phyloP scores from a whole-genome alignment of 768 basidiomycete genomes.

The Leccinum rimulosum region DNA sequence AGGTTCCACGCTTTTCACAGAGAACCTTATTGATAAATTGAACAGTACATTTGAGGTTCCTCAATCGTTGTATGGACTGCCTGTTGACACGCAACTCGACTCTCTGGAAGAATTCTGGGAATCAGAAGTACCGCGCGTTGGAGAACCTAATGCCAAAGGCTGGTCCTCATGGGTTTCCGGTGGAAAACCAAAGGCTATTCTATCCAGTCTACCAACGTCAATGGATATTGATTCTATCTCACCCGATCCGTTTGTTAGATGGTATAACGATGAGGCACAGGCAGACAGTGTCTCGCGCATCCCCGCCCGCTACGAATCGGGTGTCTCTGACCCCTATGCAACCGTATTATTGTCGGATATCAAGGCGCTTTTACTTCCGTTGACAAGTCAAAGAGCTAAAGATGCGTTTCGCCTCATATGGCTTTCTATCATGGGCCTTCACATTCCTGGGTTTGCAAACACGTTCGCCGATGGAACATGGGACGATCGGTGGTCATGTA shows the following conservation, averaged over 20 bases:
- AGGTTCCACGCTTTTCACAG: slow-evolving; percentile 25
- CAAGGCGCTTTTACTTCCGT: slow-evolving; percentile 49
- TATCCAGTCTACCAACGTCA: slow-evolving; percentile 6
- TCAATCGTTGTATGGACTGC: slow-evolving; percentile 36
- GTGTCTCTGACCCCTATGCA: slow-evolving; percentile 65
- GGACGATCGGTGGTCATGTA: slow-evolving; percentile 70
- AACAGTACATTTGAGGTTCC: slow-evolving; percentile 61
- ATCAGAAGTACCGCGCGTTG: slow-evolving; percentile 71
- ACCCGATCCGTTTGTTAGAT: slow-evolving; percentile 65
- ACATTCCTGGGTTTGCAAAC: slow-evolving; percentile 62
- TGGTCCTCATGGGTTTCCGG: slow-evolving; percentile 63
- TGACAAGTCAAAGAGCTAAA: slow-evolving; percentile 46
- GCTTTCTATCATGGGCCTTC: slow-evolving; percentile 69
- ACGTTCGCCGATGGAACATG: slow-evolving; percentile 42
- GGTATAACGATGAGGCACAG: slow-evolving; percentile 57
- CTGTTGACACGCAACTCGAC: slow-evolving; percentile 51
- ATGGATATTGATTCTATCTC: slow-evolving; percentile 25
- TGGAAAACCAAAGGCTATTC: slow-evolving; percentile 35
- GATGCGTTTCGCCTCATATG: slow-evolving; percentile 62
- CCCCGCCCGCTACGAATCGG: slow-evolving; percentile 54
- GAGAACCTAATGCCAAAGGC: slow-evolving; percentile 63
- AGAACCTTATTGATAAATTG: slow-evolving; percentile 3
- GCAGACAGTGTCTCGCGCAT: slow-evolving; percentile 43
- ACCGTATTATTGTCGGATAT: slow-evolving; percentile 75
- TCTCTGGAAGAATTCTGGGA: slow-evolving; percentile 84